These are phyloP conservation scores for Ceriops decandra DNA, from an alignment of 345 rosid species.

Conservation along the genomic window DNA sequence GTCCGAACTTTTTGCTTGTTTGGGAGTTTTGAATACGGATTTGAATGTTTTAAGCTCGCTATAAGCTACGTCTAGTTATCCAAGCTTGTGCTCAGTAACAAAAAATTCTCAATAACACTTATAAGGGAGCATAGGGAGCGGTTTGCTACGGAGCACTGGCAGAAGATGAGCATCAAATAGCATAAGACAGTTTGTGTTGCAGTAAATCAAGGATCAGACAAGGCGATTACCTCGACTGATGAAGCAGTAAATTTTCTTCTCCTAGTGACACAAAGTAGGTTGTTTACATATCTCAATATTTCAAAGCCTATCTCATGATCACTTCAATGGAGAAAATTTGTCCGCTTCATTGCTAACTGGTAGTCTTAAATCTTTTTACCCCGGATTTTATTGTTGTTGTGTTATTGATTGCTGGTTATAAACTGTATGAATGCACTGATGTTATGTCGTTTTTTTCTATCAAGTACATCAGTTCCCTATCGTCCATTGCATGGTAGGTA, in stretches of 20 bases:
- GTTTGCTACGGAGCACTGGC: conserved; percentile 73
- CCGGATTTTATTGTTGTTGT: too few relatives aligned
- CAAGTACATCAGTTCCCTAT: too few relatives aligned
- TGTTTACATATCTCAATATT: background rate
- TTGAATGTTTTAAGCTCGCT: background rate
- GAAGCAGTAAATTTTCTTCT: conserved; percentile 70
- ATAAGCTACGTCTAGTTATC: background rate
- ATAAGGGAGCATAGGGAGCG: conserved; percentile 36
- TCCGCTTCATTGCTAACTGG: conserved; percentile 54
- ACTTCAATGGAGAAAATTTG: conserved; percentile 48
- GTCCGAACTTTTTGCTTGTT: background rate
- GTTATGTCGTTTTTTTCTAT: too few relatives aligned
- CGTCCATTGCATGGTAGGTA: too few relatives aligned
- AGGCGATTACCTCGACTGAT: conserved; percentile 34
- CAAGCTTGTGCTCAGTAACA: conserved; percentile 70
- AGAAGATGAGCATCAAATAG: conserved; percentile 25
- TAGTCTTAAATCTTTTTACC: conserved; percentile 3
- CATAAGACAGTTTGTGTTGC: background rate
- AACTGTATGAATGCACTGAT: too few relatives aligned
- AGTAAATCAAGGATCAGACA: conserved; percentile 10
- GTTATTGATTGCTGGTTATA: too few relatives aligned
- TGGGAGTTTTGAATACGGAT: background rate
- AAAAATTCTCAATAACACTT: conserved; percentile 43
- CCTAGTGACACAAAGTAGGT: background rate
- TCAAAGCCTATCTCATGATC: background rate